Percentiles rank a stretch among this genome's conserved stretches.
Evolutionary conservation across 768 basidiomycete genomes (phyloP).

Genomic region (Mycena vulgaris): DNA sequence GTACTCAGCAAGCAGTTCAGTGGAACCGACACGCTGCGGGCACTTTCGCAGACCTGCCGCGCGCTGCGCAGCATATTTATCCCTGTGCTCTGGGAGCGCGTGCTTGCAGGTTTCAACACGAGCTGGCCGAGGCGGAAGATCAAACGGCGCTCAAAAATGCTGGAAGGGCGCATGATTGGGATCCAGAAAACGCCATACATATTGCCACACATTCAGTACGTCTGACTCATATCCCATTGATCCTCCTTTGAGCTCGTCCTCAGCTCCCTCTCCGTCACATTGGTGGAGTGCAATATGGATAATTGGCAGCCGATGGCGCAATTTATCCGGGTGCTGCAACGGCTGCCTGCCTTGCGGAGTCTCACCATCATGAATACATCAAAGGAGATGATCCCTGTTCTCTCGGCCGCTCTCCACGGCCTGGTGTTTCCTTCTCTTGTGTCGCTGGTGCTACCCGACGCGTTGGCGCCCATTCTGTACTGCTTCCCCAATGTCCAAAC

Average conservation of each 20-base stretch:
- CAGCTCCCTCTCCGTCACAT: slow-evolving; percentile 8
- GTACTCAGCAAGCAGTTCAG: not conserved
- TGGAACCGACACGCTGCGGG: slow-evolving; percentile 18
- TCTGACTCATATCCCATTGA: not conserved
- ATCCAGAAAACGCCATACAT: slow-evolving; percentile 21
- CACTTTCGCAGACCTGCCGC: slow-evolving; percentile 21
- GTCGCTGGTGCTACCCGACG: not conserved
- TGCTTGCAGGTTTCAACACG: not conserved
- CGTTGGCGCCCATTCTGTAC: not conserved
- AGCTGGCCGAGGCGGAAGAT: slow-evolving; percentile 8
- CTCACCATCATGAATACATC: not conserved
- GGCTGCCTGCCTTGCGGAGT: slow-evolving; percentile 5
- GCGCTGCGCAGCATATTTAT: slow-evolving; percentile 10
- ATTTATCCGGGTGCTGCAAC: slow-evolving; percentile 16
- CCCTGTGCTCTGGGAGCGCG: slow-evolving; percentile 19
- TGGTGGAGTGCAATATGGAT: slow-evolving; percentile 9
- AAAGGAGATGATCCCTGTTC: not conserved
- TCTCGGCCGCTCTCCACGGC: not conserved
- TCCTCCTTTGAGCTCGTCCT: not conserved
- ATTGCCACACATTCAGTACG: slow-evolving; percentile 13
- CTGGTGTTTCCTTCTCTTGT: slow-evolving; percentile 11
- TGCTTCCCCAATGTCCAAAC: slow-evolving; percentile 19
- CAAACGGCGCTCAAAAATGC: slow-evolving; percentile 20
- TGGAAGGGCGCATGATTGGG: slow-evolving; percentile 26
- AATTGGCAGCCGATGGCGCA: slow-evolving; percentile 24